phyloP scores from a whole-genome alignment of 1,139 yeast species.

The Pichia cactophila region DNA sequence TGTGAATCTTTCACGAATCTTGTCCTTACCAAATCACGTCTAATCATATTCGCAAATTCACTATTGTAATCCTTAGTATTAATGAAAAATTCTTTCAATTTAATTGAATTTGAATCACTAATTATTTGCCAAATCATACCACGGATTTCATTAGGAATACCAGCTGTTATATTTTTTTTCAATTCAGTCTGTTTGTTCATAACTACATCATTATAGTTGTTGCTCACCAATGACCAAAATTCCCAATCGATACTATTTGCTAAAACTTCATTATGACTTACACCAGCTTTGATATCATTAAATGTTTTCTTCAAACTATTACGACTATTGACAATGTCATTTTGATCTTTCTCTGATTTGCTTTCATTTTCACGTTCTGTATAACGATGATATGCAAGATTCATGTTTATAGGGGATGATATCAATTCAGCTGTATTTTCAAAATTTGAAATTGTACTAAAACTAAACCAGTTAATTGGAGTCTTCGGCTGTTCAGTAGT shows the following conservation, averaged over 20 bases:
- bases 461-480: slow-evolving; percentile 25
- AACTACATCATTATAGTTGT: slow-evolving; percentile 64
- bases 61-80: slow-evolving; percentile 46
- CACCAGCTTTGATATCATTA: slow-evolving; percentile 36
- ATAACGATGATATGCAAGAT: slow-evolving; percentile 35
- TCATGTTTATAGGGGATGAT: slow-evolving; percentile 25
- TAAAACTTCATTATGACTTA: slow-evolving; percentile 25
- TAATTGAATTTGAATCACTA: slow-evolving; percentile 67
- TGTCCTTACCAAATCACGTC: slow-evolving; percentile 77
- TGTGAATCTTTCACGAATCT: slow-evolving; percentile 58
- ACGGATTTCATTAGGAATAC: slow-evolving; percentile 78
- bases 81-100: slow-evolving; percentile 62
- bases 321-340: slow-evolving; percentile 38
- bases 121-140: slow-evolving; percentile 92
- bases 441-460: slow-evolving; percentile 10
- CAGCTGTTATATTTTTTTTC: slow-evolving; percentile 54
- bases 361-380: slow-evolving; percentile 31
- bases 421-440: slow-evolving; percentile 15
- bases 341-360: slow-evolving; percentile 27
- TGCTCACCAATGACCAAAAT: slow-evolving; percentile 77
- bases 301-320: slow-evolving; percentile 56
- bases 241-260: slow-evolving; percentile 62
- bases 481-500: slow-evolving; percentile 5
- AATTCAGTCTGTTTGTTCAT: slow-evolving; percentile 52
- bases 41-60: slow-evolving; percentile 69